Evolutionary conservation across 495 filamentous ascomycete species (phyloP).

Genomic region (Penicillium diatomitis): DNA sequence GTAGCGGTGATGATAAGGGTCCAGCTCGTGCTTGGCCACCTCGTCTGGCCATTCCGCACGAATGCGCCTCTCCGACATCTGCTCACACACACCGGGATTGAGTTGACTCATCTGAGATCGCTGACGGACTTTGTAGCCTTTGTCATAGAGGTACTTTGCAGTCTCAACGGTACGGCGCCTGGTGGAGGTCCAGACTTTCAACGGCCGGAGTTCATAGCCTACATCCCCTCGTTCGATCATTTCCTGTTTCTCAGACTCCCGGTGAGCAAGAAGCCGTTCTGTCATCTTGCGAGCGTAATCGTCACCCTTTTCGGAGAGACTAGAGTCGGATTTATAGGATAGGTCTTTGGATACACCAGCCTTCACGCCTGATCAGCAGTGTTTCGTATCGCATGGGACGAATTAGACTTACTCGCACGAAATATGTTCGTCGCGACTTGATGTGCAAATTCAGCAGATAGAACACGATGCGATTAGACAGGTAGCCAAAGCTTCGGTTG

Average conservation of each 20-base stretch:
- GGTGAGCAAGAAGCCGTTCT: conserved; percentile 69
- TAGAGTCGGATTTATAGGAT: conserved; percentile 83
- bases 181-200: conserved; percentile 93
- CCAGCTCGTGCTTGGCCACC: conserved; percentile 81
- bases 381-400: neutral
- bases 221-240: conserved; percentile 59
- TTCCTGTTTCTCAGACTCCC: conserved; percentile 67
- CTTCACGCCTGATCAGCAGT: conserved; percentile 11
- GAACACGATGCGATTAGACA: conserved; percentile 94
- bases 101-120: conserved; percentile 93
- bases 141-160: conserved; percentile 63
- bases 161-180: conserved; percentile 85
- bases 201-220: conserved; percentile 60
- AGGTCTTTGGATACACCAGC: conserved; percentile 63
- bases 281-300: conserved; percentile 87
- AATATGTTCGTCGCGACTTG: conserved; percentile 87
- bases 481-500: conserved; percentile 89
- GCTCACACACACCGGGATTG: conserved; percentile 93
- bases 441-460: conserved; percentile 97
- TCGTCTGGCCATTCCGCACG: conserved; percentile 77
- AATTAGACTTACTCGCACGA: conserved; percentile 57
- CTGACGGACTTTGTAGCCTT: conserved; percentile 79
- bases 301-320: conserved; percentile 68
- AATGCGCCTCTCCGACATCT: conserved; percentile 75
- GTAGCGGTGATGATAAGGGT: conserved; percentile 96